phyloP scores from a whole-genome alignment of 2,329 filamentous ascomycete genomes.

The Cryphonectria naterciae region DNA sequence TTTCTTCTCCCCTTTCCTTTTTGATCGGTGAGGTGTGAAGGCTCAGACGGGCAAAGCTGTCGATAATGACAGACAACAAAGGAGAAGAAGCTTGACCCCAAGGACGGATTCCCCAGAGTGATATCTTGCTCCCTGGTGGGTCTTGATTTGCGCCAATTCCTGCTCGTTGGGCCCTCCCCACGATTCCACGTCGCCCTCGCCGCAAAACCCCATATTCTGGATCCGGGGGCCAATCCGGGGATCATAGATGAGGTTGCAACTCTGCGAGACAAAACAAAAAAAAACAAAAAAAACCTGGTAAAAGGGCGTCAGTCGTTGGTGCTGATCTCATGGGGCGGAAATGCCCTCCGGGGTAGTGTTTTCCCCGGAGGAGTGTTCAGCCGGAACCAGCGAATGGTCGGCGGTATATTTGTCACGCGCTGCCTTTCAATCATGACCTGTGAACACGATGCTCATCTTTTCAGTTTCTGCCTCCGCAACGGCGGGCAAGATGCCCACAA shows the following conservation, averaged over 20 bases:
- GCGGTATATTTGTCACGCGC: slow-evolving; percentile 14
- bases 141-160: not conserved
- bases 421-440: not conserved
- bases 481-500: not conserved
- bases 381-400: slow-evolving; percentile 10
- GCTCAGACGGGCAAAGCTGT: not conserved
- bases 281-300: not conserved
- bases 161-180: slow-evolving; percentile 4
- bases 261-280: not conserved
- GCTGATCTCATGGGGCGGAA: slow-evolving; percentile 1
- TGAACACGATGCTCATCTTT: not conserved
- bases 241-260: slow-evolving; percentile 12
- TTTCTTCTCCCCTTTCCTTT: too few relatives aligned
- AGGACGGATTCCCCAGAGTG: not conserved
- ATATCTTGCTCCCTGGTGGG: slow-evolving; percentile 9
- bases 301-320: not conserved
- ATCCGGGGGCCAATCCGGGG: slow-evolving; percentile 13
- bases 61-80: not conserved
- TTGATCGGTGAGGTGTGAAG: not conserved
- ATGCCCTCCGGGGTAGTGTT: slow-evolving; percentile 10
- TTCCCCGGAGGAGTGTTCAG: slow-evolving; percentile 13
- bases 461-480: not conserved
- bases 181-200: slow-evolving; percentile 12
- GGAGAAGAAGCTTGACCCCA: not conserved
- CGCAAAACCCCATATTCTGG: slow-evolving; percentile 8